phyloP scores from a whole-genome alignment of 2,329 filamentous ascomycete genomes.

The Penicillium sp. region DNA sequence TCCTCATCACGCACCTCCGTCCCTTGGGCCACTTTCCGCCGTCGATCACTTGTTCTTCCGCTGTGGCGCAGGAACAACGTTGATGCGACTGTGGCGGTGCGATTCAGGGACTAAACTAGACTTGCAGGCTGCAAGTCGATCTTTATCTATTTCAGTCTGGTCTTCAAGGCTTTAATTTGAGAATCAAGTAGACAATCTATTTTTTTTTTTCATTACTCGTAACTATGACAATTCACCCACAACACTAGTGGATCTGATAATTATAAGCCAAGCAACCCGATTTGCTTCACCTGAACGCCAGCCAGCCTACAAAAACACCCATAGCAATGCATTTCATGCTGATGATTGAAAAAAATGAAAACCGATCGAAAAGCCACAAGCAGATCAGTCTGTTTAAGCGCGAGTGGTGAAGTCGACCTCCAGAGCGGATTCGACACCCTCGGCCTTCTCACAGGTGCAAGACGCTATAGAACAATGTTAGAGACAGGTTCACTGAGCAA shows the following conservation, averaged over 20 bases:
- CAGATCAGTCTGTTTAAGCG: constrained; percentile 20
- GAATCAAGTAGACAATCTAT: neutral
- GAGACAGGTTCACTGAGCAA: neutral
- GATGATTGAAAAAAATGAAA: neutral
- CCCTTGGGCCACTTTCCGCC: constrained; percentile 30
- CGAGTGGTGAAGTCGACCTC: constrained; percentile 89
- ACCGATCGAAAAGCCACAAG: neutral
- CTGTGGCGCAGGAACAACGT: constrained; percentile 29
- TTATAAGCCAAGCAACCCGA: neutral
- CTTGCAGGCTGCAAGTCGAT: neutral
- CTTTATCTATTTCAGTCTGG: neutral
- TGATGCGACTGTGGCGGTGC: constrained; percentile 35
- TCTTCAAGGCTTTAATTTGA: neutral
- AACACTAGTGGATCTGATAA: neutral
- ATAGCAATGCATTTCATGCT: constrained; percentile 10
- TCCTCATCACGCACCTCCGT: constrained; percentile 15
- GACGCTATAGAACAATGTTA: constrained; percentile 47
- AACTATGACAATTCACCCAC: neutral
- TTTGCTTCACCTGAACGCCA: constrained; percentile 7
- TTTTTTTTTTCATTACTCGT: constrained; percentile 2
- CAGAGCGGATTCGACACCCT: constrained; percentile 59
- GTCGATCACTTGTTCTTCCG: constrained; percentile 28
- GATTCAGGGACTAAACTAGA: neutral
- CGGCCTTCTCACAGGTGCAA: constrained; percentile 80
- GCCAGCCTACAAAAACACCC: neutral